Evolutionary conservation across 2,329 filamentous ascomycete genomes (phyloP), one percentile per base, ranked within the genome.

Genomic region (Mollisia scopiformis): DNA sequence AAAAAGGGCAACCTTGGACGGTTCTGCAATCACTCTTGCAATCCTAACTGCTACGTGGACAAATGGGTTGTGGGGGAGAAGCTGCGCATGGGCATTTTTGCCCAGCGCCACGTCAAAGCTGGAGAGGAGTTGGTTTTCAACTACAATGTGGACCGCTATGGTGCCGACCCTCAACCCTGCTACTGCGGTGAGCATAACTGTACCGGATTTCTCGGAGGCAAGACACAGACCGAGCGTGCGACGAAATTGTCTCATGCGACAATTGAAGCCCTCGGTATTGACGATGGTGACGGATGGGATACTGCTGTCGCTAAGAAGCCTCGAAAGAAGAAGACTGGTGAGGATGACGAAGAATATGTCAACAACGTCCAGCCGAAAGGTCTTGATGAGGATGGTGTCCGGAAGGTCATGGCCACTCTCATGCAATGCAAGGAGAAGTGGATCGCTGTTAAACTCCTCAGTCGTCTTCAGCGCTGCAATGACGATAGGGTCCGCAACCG

Each of bases 381-480:
- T 51, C 84, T 97, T 62, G 88, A 92, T 66, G 91, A 95, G 71
- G 86, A 89, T 61, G 92, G 90, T 64, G 92, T 96, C 63, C 92
- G 90, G 71, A 96, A 96, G 77, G 92, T 97, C 75, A 97, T 97
- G 92, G 93, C 94, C 25, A 90, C 93, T 56, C 86, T 99, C 61
- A 93, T 97, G 87, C 94, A 97, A 75, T 97, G 92, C 82, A 96
- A 97, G 77, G 95, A 99, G 82, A 97, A 97, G 77, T 99, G 95
- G 95, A 97, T 99, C 75, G 93, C 92, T 2, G 93, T 97, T 77
- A 98, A 98, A 78, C 81, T 99, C 59, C 85, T 99, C 62, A 85
- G 88, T 68, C 93, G 95, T 55, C 93, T 99, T 64, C 92, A 97
- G 76, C 84, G 86, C 41, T 93, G 90, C 73, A 86, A 94, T 52